phyloP scores from a whole-genome alignment of 208 protist species.

The Phytomonas sp. region DNA sequence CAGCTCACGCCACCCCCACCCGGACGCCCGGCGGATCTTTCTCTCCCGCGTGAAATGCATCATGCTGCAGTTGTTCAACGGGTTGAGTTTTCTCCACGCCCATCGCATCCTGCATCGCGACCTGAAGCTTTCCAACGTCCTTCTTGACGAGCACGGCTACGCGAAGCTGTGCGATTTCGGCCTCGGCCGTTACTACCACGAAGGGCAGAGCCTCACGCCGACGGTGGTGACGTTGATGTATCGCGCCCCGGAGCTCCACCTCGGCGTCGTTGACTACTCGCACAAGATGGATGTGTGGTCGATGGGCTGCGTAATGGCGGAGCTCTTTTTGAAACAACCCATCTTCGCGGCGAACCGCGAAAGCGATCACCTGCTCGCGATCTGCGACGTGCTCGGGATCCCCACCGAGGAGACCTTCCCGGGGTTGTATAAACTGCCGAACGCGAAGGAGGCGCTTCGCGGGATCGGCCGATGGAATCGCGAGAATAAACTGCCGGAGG shows the following conservation, averaged over 20 bases:
- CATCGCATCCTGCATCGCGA: constrained; percentile 83
- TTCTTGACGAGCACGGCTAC: constrained; percentile 47
- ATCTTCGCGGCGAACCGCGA: constrained; percentile 92
- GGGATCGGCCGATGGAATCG: constrained; percentile 49
- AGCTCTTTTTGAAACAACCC: constrained; percentile 96
- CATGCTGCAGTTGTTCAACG: constrained; percentile 60
- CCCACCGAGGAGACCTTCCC: constrained; percentile 85
- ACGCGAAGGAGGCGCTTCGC: constrained; percentile 40
- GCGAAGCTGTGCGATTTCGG: constrained; percentile 90
- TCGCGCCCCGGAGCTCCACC: constrained; percentile 90
- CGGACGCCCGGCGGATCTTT: constrained; percentile 35
- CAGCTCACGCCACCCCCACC: constrained; percentile 39
- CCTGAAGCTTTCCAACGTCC: constrained; percentile 85
- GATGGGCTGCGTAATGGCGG: constrained; percentile 95
- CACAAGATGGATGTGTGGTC: constrained; percentile 95
- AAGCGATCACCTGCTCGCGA: constrained; percentile 68
- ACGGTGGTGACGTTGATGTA: constrained; percentile 95
- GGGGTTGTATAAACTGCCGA: constrained; percentile 60
- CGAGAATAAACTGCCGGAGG: constrained; percentile 26
- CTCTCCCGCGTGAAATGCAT: constrained; percentile 77
- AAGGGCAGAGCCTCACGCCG: constrained; percentile 68
- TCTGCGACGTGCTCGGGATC: constrained; percentile 92
- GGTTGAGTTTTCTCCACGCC: constrained; percentile 69
- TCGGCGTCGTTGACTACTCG: constrained; percentile 80
- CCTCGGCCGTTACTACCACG: constrained; percentile 73